Percentiles rank a stretch among this genome's conserved stretches.
Evolutionary conservation across 2,329 filamentous ascomycete genomes (phyloP).

Genomic region (Colletotrichum australisinense): DNA sequence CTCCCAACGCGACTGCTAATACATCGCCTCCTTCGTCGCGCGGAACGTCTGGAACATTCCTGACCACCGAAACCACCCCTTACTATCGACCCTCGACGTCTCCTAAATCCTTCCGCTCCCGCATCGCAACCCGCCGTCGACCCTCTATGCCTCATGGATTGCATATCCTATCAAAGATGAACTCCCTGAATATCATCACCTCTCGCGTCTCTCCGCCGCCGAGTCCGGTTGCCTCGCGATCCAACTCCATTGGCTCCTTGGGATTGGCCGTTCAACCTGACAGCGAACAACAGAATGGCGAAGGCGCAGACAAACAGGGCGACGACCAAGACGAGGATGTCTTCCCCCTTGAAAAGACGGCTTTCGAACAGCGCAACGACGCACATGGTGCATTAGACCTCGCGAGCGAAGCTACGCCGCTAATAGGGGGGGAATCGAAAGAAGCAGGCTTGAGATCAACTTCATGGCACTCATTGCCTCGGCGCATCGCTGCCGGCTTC

Average conservation of each 20-base stretch:
- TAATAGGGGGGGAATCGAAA: constrained; percentile 58
- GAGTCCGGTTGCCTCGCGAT: constrained; percentile 66
- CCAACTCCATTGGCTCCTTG: constrained; percentile 69
- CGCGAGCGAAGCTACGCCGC: constrained; percentile 73
- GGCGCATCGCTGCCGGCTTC: constrained; percentile 77
- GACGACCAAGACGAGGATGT: constrained; percentile 45
- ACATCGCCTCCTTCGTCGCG: constrained; percentile 25
- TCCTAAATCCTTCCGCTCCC: neutral
- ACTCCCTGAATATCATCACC: constrained; percentile 95
- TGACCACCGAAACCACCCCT: constrained; percentile 31
- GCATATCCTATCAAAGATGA: constrained; percentile 77
- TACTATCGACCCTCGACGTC: constrained; percentile 6
- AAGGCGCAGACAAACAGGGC: constrained; percentile 39
- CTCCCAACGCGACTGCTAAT: constrained; percentile 14
- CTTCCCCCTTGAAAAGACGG: constrained; percentile 36
- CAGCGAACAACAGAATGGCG: constrained; percentile 49
- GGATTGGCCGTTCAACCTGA: constrained; percentile 58
- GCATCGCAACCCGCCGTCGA: constrained; percentile 13
- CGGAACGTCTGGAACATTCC: constrained; percentile 36
- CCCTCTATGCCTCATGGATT: constrained; percentile 62
- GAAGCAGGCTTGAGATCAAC: constrained; percentile 46
- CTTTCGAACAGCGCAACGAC: constrained; percentile 26
- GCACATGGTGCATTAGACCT: constrained; percentile 40
- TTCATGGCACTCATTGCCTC: constrained; percentile 70
- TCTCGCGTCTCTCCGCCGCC: constrained; percentile 78